phyloP scores from a whole-genome alignment of 192 early-diverging fungal species.

The Thamnidium elegans region DNA sequence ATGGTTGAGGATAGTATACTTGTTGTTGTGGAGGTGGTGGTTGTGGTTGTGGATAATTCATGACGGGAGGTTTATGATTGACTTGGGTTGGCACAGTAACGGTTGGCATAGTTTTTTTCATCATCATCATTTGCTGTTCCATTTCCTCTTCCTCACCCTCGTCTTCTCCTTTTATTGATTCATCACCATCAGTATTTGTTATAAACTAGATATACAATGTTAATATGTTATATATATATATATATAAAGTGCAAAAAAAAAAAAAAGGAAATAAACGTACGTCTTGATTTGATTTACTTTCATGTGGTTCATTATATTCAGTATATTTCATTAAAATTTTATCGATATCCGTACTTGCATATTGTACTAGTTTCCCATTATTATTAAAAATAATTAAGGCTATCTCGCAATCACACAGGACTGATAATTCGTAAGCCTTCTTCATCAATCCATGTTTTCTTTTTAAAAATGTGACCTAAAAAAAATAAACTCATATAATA shows the following conservation, averaged over 20 bases:
- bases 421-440: constrained; percentile 93
- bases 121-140: background rate
- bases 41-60: constrained; percentile 1
- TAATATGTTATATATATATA: background rate
- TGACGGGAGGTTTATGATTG: background rate
- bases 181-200: constrained; percentile 9
- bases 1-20: background rate
- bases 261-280: constrained; percentile 7
- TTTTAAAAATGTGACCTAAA: constrained; percentile 90
- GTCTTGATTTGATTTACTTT: constrained; percentile 42
- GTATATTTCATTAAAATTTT: constrained; percentile 92
- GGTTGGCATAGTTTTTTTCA: constrained; percentile 7
- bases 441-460: constrained; percentile 95
- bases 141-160: constrained; percentile 7
- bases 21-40: constrained; percentile 10
- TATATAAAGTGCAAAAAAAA: background rate
- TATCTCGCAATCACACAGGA: constrained; percentile 94
- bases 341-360: constrained; percentile 93
- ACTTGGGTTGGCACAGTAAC: constrained; percentile 17
- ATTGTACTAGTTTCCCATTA: constrained; percentile 92
- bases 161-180: constrained; percentile 6
- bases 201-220: constrained; percentile 20
- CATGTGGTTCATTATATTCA: constrained; percentile 53
- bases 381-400: constrained; percentile 93
- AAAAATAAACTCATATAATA: no score